A percentile compares a stretch with the other conserved stretches of the same genome.
These are phyloP conservation scores for Sisymbrium altissimum DNA, from an alignment of 345 rosid genomes.

Conservation along the genomic window DNA sequence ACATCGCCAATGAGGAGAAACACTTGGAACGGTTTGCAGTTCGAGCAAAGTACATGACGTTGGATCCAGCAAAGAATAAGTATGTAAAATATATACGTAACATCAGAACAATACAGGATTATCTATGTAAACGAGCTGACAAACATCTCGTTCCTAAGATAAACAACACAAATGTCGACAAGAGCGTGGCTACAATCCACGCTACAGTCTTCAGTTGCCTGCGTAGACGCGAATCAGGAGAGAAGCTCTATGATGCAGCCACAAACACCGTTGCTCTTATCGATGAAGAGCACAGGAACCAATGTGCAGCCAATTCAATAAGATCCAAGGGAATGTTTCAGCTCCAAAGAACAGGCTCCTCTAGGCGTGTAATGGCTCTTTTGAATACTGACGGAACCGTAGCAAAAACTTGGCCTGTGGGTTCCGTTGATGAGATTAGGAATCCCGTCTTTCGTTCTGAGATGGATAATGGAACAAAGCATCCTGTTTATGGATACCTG, in stretches of 20 bases:
- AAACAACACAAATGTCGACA: conserved; percentile 96
- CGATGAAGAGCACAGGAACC: conserved; percentile 92
- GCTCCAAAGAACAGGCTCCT: conserved; percentile 89
- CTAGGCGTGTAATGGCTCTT: conserved; percentile 95
- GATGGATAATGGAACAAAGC: conserved; percentile 37
- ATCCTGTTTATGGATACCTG: conserved; percentile 65
- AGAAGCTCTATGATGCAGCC: conserved; percentile 70
- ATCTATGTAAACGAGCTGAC: conserved; percentile 91
- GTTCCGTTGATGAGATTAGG: conserved; percentile 48
- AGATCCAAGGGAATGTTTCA: conserved; percentile 97
- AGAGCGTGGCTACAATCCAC: conserved; percentile 95
- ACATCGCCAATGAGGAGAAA: conserved; percentile 89
- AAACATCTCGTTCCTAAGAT: conserved; percentile 97
- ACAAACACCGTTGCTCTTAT: conserved; percentile 74
- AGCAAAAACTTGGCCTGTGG: conserved; percentile 96
- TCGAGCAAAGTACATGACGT: conserved; percentile 98
- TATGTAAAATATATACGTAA: conserved; percentile 94
- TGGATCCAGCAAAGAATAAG: conserved; percentile 94
- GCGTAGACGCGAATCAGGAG: conserved; percentile 86
- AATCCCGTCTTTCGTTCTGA: conserved; percentile 41
- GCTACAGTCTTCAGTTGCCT: conserved; percentile 96
- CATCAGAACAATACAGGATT: conserved; percentile 95
- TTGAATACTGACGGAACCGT: conserved; percentile 92
- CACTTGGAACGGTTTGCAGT: conserved; percentile 99
- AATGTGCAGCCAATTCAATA: conserved; percentile 85